These are phyloP conservation scores for Lipomyces chichibuensis DNA, from an alignment of 805 yeast genomes.

Conservation along the genomic window DNA sequence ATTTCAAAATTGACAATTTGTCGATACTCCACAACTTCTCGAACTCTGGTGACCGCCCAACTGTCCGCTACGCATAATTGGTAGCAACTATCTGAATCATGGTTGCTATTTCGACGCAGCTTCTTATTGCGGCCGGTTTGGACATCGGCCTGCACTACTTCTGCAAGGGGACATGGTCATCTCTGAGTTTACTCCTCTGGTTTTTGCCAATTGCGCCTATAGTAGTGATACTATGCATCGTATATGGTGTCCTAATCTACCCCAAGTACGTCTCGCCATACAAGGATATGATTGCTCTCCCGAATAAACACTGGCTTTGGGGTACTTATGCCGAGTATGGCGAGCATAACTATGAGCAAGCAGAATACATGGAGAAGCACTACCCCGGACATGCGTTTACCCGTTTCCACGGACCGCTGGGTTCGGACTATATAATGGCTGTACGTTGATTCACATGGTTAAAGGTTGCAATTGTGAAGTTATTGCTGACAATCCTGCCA, in stretches of 20 bases:
- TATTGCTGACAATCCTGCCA: neutral
- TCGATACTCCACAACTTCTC: neutral
- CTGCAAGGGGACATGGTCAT: slow-evolving; percentile 5
- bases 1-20: neutral
- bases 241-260: slow-evolving; percentile 18
- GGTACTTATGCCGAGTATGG: slow-evolving; percentile 20
- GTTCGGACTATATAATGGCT: slow-evolving; percentile 20
- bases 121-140: slow-evolving; percentile 4
- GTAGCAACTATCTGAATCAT: neutral
- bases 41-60: neutral
- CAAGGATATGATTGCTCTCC: slow-evolving; percentile 16
- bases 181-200: slow-evolving; percentile 7
- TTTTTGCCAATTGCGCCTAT: slow-evolving; percentile 9
- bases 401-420: slow-evolving; percentile 26
- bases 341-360: slow-evolving; percentile 16
- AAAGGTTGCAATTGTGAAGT: neutral
- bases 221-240: neutral
- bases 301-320: slow-evolving; percentile 15
- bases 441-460: neutral
- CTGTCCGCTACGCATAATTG: neutral
- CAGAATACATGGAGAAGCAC: slow-evolving; percentile 12
- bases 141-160: slow-evolving; percentile 10
- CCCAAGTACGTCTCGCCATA: slow-evolving; percentile 26
- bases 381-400: slow-evolving; percentile 17
- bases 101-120: slow-evolving; percentile 14